Conservation (phyloP, 2,329 filamentous ascomycete species). For the Lecanicillium sp. region DNA sequence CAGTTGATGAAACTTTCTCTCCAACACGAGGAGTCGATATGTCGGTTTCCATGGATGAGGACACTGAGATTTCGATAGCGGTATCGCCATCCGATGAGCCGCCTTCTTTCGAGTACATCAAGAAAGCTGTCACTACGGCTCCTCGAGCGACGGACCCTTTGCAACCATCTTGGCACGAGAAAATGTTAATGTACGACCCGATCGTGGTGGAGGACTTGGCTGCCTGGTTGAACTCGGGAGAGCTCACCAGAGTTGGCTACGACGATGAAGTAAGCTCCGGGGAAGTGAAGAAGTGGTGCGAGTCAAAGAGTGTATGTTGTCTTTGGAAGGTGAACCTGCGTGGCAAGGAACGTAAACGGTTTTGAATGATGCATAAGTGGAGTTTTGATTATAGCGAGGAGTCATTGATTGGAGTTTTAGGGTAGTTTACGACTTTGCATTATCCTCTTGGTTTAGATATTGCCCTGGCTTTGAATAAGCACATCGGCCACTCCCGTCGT, state of each 20-base stretch:
- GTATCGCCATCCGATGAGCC: slow-evolving; percentile 31
- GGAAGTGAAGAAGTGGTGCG: slow-evolving; percentile 84
- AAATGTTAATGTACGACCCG: slow-evolving; percentile 88
- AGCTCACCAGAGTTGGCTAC: slow-evolving; percentile 52
- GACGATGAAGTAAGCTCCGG: slow-evolving; percentile 54
- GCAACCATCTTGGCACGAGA: slow-evolving; percentile 74
- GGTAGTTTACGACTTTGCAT: too few relatives aligned
- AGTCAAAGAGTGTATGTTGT: slow-evolving; percentile 78
- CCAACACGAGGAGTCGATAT: slow-evolving; percentile 34
- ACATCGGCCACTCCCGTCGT: too few relatives aligned
- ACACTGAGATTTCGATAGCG: slow-evolving; percentile 34
- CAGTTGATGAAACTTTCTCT: slow-evolving; percentile 32
- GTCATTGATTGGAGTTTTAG: too few relatives aligned
- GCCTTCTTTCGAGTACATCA: slow-evolving; percentile 43
- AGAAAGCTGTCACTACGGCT: slow-evolving; percentile 42
- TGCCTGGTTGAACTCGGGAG: slow-evolving; percentile 69
- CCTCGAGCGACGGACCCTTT: slow-evolving; percentile 39
- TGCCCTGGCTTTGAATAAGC: too few relatives aligned
- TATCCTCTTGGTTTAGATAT: too few relatives aligned
- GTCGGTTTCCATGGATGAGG: slow-evolving; percentile 34
- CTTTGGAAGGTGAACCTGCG: slow-evolving; percentile 54
- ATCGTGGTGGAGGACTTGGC: slow-evolving; percentile 82
- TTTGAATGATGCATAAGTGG: slow-evolving; percentile 13
- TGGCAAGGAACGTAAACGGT: slow-evolving; percentile 46
- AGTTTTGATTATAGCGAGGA: not conserved